Evolutionary conservation across 192 early-diverging fungal genomes (phyloP).

Genomic region (Coemansia furcata): DNA sequence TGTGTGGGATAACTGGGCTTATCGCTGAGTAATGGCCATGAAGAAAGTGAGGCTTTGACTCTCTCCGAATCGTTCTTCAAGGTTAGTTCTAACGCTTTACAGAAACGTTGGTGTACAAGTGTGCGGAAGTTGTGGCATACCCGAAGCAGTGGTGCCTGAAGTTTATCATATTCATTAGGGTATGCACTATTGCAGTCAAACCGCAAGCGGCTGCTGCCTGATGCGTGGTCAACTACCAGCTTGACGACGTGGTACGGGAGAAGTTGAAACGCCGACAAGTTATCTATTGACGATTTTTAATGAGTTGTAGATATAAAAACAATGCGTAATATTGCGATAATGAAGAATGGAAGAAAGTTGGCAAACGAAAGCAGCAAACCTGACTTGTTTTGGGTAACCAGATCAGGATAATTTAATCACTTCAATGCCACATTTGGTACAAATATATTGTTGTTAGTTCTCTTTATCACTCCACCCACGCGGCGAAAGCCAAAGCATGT

Average conservation of each 20-base stretch:
- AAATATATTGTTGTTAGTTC: no score
- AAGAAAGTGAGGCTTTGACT: background rate
- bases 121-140: background rate
- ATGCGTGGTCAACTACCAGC: background rate
- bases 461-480: no score
- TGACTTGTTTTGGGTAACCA: no score
- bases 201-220: background rate
- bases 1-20: background rate
- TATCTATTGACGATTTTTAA: background rate
- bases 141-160: background rate
- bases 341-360: no score
- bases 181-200: background rate
- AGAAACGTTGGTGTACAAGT: background rate
- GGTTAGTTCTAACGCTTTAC: background rate
- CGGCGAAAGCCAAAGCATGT: no score
- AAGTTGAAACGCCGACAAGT: background rate
- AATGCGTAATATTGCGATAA: no score
- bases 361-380: no score
- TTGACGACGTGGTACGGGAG: background rate
- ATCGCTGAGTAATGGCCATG: background rate
- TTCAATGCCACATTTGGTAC: no score
- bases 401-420: no score
- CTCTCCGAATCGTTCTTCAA: background rate
- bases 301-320: no score
- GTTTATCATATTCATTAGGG: background rate